Conservation (phyloP, 2,329 filamentous ascomycete species). For the Purpureocillium takamizusanense region DNA sequence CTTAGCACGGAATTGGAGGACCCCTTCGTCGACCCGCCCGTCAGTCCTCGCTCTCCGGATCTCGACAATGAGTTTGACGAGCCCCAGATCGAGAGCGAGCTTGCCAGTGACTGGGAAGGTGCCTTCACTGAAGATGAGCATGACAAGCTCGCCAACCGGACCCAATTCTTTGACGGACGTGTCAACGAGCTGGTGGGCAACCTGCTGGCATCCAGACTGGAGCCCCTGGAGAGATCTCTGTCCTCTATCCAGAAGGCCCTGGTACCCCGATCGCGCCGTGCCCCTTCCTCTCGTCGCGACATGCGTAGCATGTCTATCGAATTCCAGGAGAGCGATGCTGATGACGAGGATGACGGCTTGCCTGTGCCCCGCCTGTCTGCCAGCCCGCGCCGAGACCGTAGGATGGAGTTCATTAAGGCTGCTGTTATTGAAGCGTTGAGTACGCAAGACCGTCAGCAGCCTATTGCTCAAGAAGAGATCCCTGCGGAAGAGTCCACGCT, state of each 20-base stretch:
- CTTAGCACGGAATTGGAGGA: slow-evolving; percentile 50
- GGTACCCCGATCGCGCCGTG: slow-evolving; percentile 44
- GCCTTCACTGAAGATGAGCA: slow-evolving; percentile 76
- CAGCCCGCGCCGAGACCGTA: slow-evolving; percentile 72
- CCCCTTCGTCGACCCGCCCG: slow-evolving; percentile 47
- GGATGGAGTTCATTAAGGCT: slow-evolving; percentile 70
- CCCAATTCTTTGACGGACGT: slow-evolving; percentile 82
- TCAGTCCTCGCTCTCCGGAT: slow-evolving; percentile 38
- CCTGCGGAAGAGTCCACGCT: slow-evolving; percentile 38
- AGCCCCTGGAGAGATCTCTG: slow-evolving; percentile 73
- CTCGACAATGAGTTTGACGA: slow-evolving; percentile 34
- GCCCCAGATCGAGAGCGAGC: slow-evolving; percentile 39
- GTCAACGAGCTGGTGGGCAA: slow-evolving; percentile 80
- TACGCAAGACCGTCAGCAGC: slow-evolving; percentile 37
- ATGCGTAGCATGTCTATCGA: slow-evolving; percentile 64
- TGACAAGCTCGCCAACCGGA: slow-evolving; percentile 70
- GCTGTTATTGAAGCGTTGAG: slow-evolving; percentile 67
- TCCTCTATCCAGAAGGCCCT: slow-evolving; percentile 66
- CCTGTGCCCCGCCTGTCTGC: slow-evolving; percentile 55
- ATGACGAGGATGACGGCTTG: slow-evolving; percentile 77
- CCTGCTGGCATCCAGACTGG: slow-evolving; percentile 65
- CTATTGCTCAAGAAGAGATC: slow-evolving; percentile 4
- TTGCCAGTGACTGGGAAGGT: slow-evolving; percentile 87
- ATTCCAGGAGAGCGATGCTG: slow-evolving; percentile 74
- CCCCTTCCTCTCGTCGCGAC: slow-evolving; percentile 46